Conservation (phyloP, 345 rosid genomes). For the Citrus glauca region DNA sequence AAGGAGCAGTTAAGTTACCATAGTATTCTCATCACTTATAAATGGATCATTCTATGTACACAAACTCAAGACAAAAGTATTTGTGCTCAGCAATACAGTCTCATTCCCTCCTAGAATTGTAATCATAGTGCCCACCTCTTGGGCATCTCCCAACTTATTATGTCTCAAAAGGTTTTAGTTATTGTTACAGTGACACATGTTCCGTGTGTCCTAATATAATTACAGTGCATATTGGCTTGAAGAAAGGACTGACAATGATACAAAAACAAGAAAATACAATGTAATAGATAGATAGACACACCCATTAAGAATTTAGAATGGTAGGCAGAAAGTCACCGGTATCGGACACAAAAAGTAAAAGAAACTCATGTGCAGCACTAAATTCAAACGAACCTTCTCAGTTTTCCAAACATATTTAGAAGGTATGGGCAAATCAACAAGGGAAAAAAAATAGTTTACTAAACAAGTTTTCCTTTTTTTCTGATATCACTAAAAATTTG, state of each 20-base stretch:
- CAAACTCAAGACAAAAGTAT: constrained; percentile 12
- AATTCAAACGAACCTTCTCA: background rate
- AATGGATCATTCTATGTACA: constrained; percentile 14
- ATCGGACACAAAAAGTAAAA: background rate
- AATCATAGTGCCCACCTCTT: background rate
- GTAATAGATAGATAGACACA: too few relatives aligned
- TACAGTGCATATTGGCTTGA: background rate
- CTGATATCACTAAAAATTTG: constrained; percentile 18
- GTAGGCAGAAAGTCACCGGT: background rate
- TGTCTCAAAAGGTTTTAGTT: background rate
- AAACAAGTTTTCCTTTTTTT: background rate
- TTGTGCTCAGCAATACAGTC: background rate
- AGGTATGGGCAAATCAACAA: background rate
- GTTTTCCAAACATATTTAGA: background rate
- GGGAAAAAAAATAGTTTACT: background rate
- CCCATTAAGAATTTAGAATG: background rate
- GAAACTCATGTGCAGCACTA: background rate
- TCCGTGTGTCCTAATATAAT: background rate
- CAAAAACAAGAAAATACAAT: background rate
- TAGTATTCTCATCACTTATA: constrained; percentile 14
- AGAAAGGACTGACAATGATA: background rate
- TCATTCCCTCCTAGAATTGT: background rate
- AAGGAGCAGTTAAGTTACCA: constrained; percentile 63
- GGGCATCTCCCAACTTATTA: background rate
- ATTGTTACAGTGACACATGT: background rate